Evolutionary conservation across 2,329 filamentous ascomycete genomes (phyloP), one percentile per base, ranked within the genome.

Genomic region (Lizonia empirigonia): DNA sequence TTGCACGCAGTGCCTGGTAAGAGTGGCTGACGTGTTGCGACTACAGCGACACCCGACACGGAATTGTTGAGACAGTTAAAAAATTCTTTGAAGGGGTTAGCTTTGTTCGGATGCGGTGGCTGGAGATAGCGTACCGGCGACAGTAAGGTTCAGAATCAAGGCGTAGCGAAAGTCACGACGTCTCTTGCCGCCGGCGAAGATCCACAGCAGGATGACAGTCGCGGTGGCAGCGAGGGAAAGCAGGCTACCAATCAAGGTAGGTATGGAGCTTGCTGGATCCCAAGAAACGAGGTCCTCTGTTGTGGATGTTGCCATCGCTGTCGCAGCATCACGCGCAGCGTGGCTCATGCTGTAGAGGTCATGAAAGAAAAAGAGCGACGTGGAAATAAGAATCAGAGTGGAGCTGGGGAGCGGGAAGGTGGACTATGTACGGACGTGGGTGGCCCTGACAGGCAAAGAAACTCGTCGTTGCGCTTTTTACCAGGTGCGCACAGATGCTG

Each of bases 41-140:
- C 57, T 12, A 71, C 69, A 34, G 72, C 62, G 18, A 72, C 62
- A 16, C 77, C 77, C 1, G 76, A 78, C 12, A 76, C 60, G 4
- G 71, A 69, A 57, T 78, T 78, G 62, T 77, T 76, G 12, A 73
- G 53, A 34, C 71, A 71, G 56, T 79, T 78, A 35, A 49, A 22
- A 40, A 76, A 38, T 47, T 50, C 48, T 60, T 18, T 9, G 8
- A 2, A 10, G 2, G 16, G 12, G 35, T 54, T 16, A 48, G 38
- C 19, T 15, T 18, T 16, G 36, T 8, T 40, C n/a, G 26, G 4
- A 7, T 32, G 12, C 24, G 8, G 20, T 5, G 29, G 5, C 3
- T 8, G 5, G 18, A 13, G 7, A 12, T 15, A n/a, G 5, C 35
- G 22, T 46, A 62, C 61, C 63, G 10, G 63, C 60, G 9, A 65